phyloP scores from a whole-genome alignment of 768 basidiomycete genomes.

The Hemileccinum impolitum region DNA sequence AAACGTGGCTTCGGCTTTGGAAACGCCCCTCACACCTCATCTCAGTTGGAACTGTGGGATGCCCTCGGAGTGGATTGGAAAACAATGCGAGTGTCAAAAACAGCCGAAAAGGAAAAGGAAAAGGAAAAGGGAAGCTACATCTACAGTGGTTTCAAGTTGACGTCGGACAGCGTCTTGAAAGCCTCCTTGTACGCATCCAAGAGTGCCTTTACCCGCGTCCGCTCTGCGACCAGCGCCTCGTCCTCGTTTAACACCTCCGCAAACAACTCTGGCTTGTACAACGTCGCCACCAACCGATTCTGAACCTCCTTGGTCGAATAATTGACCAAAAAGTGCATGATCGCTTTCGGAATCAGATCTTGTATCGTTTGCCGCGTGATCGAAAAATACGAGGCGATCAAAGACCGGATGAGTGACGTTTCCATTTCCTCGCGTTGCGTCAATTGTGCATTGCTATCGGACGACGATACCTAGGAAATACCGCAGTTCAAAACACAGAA shows the following conservation, averaged over 20 bases:
- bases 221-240: slow-evolving; percentile 90
- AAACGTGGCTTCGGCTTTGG: too few relatives aligned
- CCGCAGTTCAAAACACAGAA: not conserved
- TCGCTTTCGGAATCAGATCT: slow-evolving; percentile 94
- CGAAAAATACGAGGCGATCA: slow-evolving; percentile 93
- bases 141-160: slow-evolving; percentile 65
- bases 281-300: slow-evolving; percentile 87
- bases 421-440: slow-evolving; percentile 94
- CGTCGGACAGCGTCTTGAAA: slow-evolving; percentile 82
- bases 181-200: slow-evolving; percentile 96
- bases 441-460: slow-evolving; percentile 59
- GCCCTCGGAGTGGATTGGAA: too few relatives aligned
- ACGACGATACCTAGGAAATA: slow-evolving; percentile 46
- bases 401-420: slow-evolving; percentile 87
- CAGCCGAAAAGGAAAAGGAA: not conserved
- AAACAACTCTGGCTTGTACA: slow-evolving; percentile 96
- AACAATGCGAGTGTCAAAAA: not conserved
- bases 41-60: not conserved
- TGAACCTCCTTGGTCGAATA: slow-evolving; percentile 96
- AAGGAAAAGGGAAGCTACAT: not conserved
- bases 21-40: too few relatives aligned
- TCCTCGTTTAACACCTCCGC: slow-evolving; percentile 91
- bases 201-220: slow-evolving; percentile 88
- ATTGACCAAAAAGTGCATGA: slow-evolving; percentile 98
- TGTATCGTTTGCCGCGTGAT: slow-evolving; percentile 97